Base-by-base conservation (phyloP, 306 rosid genomes). In the Citrullus colocynthis region DNA sequence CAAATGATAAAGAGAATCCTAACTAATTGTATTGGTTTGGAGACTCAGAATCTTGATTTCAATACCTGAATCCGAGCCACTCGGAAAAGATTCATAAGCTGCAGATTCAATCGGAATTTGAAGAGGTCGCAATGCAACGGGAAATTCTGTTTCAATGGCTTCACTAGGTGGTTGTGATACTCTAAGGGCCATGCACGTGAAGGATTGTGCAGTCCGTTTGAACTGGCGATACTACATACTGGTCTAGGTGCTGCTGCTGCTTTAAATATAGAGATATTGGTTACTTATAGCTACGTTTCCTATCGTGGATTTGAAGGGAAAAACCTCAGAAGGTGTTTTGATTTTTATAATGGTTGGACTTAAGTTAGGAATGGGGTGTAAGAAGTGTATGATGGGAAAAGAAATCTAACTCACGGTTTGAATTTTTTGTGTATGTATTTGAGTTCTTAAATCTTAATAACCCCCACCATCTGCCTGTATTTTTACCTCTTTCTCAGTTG, bases 241-340 rank as follows among this genome's bases (percentile, higher is more conserved):
- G 45, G 14, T 49, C 60, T 28, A 72, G 21, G 28, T 2, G 77
- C 16, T 0, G 54, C 54, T 41, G 74, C 44, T 71, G 76, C 76
- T 73, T 70, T 51, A 73, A 72, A 30, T 51, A 28, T 73, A 30
- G 60, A 51, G 77, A 73, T 51, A 73, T 48, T 51, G 61, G 60
- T 49, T 49, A 73, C 77, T 72, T 48, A 1, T 71, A 14, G 76
- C 14, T 14, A 24, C 7, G 42, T 48, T 51, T 73, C 44, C 77
- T 21, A 54, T 32, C 6, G 63, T 74, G 78, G 61, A 51, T 34
- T 51, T 73, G 77, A 49, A 51, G 16, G 60, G 28, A 73, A 32
- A 32, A 74, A 51, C 62, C 78, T 74, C 48, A 17, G 12, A 30
- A 72, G 62, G 63, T 74, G 62, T 74, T 32, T 32, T 74, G 48